These are phyloP conservation scores for Tuber umbilicatum DNA, from an alignment of 495 filamentous ascomycete species.

Conservation along the genomic window DNA sequence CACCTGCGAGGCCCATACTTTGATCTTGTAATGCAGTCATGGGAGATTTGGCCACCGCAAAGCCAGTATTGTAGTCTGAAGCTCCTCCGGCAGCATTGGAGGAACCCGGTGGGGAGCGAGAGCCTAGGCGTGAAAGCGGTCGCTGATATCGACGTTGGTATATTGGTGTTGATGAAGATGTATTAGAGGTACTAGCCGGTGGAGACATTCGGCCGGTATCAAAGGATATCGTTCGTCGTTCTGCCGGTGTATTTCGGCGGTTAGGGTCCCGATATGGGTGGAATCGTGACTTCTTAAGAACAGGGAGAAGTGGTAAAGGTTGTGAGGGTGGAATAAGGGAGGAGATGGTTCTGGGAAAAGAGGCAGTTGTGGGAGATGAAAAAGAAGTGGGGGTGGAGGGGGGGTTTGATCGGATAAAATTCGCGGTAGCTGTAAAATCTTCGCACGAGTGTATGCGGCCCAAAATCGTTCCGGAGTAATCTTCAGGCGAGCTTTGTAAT, in stretches of 20 bases:
- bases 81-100: not conserved
- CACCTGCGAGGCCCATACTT: not conserved
- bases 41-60: not conserved
- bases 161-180: constrained; percentile 1
- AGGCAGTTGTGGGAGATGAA: not conserved
- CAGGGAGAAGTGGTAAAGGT: not conserved
- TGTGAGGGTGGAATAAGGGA: not conserved
- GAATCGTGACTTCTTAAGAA: not conserved
- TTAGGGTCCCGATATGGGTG: not conserved
- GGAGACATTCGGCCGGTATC: not conserved
- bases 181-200: not conserved
- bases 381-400: not conserved
- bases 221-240: not conserved
- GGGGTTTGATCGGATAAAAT: not conserved
- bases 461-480: not conserved
- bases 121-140: not conserved
- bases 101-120: not conserved
- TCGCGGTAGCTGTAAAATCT: not conserved
- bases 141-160: not conserved
- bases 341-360: not conserved
- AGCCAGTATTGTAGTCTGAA: not conserved
- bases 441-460: not conserved
- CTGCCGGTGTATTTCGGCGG: not conserved
- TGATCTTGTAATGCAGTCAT: not conserved
- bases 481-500: not conserved